Conservation (phyloP, 495 filamentous ascomycete genomes). For the Chaetomium cochliodes region DNA sequence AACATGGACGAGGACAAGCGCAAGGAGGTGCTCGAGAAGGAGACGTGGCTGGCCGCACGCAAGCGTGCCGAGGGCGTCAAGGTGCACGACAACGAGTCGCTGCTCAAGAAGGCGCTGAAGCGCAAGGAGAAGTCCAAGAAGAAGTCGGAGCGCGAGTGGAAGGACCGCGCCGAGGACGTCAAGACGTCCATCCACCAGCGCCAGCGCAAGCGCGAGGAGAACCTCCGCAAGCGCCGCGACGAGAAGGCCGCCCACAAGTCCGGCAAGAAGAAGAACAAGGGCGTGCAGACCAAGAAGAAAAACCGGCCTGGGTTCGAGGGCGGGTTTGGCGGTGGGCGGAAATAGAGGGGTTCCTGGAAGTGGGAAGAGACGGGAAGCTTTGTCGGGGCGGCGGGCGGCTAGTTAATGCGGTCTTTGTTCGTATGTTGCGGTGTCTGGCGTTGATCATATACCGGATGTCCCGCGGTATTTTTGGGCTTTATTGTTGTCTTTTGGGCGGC, state of each 20-base stretch:
- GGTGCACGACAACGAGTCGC: conserved; percentile 79
- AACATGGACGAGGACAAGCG: conserved; percentile 73
- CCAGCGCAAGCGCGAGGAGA: conserved; percentile 86
- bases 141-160: conserved; percentile 89
- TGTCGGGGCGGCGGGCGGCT: neutral
- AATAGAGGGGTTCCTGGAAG: conserved; percentile 2
- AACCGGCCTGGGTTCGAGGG: conserved; percentile 86
- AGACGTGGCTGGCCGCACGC: conserved; percentile 87
- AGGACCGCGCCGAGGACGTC: conserved; percentile 73
- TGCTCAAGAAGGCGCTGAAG: conserved; percentile 94
- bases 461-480: conserved; percentile 14
- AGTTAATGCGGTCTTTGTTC: neutral
- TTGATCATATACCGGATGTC: conserved; percentile 9
- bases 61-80: conserved; percentile 87
- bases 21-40: conserved; percentile 85
- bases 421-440: conserved; percentile 13
- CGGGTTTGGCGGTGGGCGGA: conserved; percentile 59
- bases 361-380: neutral
- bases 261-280: conserved; percentile 66
- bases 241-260: conserved; percentile 52
- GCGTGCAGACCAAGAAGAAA: conserved; percentile 56
- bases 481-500: conserved; percentile 3
- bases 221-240: conserved; percentile 80
- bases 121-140: conserved; percentile 85
- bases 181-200: conserved; percentile 70